A percentile compares a stretch with the other conserved stretches of the same genome.
Evolutionary conservation across 2,329 filamentous ascomycete species (phyloP).

Genomic region (Onygenales sp.): DNA sequence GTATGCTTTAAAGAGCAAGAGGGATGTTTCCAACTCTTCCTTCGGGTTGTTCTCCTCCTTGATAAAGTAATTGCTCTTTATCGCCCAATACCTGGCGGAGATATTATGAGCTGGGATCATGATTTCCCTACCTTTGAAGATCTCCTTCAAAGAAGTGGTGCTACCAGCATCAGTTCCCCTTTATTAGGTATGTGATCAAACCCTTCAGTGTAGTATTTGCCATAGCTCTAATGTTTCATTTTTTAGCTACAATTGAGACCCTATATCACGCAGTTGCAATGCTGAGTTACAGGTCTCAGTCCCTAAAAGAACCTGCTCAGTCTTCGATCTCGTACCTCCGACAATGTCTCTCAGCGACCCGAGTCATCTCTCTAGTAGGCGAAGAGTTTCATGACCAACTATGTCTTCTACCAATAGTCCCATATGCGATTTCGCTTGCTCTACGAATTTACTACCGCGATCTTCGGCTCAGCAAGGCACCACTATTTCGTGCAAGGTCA

Average conservation of each 20-base stretch:
- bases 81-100: conserved; percentile 32
- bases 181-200: conserved; percentile 37
- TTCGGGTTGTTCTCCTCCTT: conserved; percentile 46
- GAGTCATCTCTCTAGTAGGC: conserved; percentile 47
- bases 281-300: conserved; percentile 44
- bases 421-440: conserved; percentile 52
- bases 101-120: conserved; percentile 23
- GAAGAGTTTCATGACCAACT: conserved; percentile 41
- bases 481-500: conserved; percentile 41
- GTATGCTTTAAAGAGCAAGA: conserved; percentile 42
- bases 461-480: conserved; percentile 51
- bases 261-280: conserved; percentile 58
- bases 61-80: conserved; percentile 54
- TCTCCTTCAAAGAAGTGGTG: conserved; percentile 13
- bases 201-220: neutral
- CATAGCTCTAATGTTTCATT: neutral
- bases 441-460: conserved; percentile 55
- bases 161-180: conserved; percentile 16
- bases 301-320: conserved; percentile 14
- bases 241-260: conserved; percentile 49
- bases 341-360: conserved; percentile 48
- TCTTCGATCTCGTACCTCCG: conserved; percentile 45
- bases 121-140: conserved; percentile 23
- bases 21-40: conserved; percentile 48
- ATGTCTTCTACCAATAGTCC: conserved; percentile 47